These are phyloP conservation scores for Globisporangium uncinulatum DNA, from an alignment of 352 stramenopile genomes.

Conservation along the genomic window DNA sequence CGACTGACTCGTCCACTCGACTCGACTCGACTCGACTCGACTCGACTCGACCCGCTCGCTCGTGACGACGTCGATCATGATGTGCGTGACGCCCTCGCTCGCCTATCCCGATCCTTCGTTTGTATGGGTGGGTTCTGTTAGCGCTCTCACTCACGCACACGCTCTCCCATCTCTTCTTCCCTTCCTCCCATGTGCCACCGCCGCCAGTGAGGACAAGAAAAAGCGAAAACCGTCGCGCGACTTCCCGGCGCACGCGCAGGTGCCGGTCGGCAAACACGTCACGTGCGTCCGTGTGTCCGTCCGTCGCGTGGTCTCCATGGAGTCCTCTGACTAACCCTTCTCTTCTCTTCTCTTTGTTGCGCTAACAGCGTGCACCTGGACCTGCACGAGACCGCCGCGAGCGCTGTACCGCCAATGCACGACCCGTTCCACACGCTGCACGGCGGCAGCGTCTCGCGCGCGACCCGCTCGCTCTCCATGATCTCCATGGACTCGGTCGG, in stretches of 20 bases:
- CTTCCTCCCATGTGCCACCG: no score
- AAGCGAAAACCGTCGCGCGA: conserved; percentile 81
- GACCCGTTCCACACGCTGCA: conserved; percentile 80
- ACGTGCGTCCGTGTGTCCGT: conserved; percentile 15
- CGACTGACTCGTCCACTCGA: no score
- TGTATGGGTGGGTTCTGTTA: no score
- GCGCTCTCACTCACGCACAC: neutral
- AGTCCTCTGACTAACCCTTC: neutral
- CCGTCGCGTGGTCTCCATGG: no score
- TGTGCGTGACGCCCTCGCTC: no score
- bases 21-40: no score
- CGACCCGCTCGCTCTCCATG: conserved; percentile 39
- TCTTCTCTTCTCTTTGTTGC: neutral
- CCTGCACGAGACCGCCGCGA: conserved; percentile 34
- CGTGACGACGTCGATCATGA: no score
- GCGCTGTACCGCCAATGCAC: conserved; percentile 57
- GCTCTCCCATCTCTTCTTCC: neutral
- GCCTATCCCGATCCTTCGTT: no score
- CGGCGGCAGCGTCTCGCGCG: conserved; percentile 17
- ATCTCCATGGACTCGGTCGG: conserved; percentile 59
- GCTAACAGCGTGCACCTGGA: conserved; percentile 34
- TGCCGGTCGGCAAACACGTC: conserved; percentile 52
- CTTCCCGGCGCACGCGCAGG: conserved; percentile 66
- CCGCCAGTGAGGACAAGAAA: conserved; percentile 67
- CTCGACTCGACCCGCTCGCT: no score